Base-by-base conservation (phyloP, 768 basidiomycete species). In the Panaeolus cyanescens region DNA sequence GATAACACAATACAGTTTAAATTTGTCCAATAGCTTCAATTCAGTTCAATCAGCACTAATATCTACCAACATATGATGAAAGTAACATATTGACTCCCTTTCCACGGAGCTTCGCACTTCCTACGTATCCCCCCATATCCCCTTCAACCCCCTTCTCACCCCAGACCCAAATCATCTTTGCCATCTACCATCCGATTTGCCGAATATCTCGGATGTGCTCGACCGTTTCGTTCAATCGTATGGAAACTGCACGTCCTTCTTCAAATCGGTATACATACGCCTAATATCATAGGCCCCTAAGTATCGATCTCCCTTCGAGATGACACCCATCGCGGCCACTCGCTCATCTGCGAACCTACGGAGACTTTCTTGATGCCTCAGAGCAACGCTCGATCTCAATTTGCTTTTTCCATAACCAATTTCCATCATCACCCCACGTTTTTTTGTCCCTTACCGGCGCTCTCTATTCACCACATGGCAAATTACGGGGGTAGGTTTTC, bases 41-140 rank as follows among this genome's bases (percentile, higher is more conserved):
- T 42, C 22, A 50, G 12, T 50, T 50, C 45, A 50, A 50, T 50
- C 45, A 50, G 45, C 45, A 50, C 45, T 50, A 50, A 50, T 13
- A 50, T 20, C 10, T 12, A 5, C n/a, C 4, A n/a, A 37, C n/a
- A n/a, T n/a, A n/a, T n/a, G 22, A 50, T 50, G 45, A 50, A 50
- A 50, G 22, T 13, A 50, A 50, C 45, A 50, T 50, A 50, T 50
- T 50, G 45, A 50, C 45, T 22, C n/a, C n/a, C n/a, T n/a, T 22
- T 22, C 22, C 45, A 50, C 45, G 45, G 45, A 50, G 45, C 45
- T 50, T 50, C 45, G 25, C 45, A 50, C 45, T 28, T 15, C 45
- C 45, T 30, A 50, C 45, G 25, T 50, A 50, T 50, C 25, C 8
- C 40, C 45, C 25, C 45, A 4, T 50, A 50, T 50, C 45, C 45